phyloP scores from a whole-genome alignment of 228 moss, liverwort and hornwort genomes.

The Sphagnum fallax region DNA sequence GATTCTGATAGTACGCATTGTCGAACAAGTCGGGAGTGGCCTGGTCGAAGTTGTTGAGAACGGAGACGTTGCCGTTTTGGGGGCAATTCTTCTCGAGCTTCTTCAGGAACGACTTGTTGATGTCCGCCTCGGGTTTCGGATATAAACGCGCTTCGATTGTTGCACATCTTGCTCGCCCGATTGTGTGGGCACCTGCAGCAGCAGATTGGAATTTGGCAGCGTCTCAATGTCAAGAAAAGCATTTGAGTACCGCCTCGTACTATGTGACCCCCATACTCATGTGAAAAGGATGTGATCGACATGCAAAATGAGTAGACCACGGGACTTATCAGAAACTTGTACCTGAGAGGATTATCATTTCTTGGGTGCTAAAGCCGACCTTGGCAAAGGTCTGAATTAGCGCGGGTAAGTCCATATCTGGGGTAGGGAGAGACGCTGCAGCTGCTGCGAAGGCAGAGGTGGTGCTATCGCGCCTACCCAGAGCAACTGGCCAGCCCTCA shows the following conservation, averaged over 20 bases:
- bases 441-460: conserved; percentile 6
- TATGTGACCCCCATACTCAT: neutral
- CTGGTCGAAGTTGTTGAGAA: conserved; percentile 25
- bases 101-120: conserved; percentile 12
- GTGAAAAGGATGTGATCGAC: neutral
- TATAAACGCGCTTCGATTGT: conserved; percentile 31
- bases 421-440: conserved; percentile 25
- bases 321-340: neutral
- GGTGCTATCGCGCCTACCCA: conserved; percentile 51
- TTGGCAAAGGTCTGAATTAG: conserved; percentile 20
- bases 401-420: conserved; percentile 12
- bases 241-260: neutral
- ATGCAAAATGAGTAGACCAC: neutral
- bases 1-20: neutral
- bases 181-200: conserved; percentile 58
- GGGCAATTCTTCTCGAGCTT: conserved; percentile 8
- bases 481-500: conserved; percentile 47
- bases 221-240: neutral
- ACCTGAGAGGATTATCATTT: conserved; percentile 60
- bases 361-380: conserved; percentile 35
- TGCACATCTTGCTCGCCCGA: conserved; percentile 34
- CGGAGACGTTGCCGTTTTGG: conserved; percentile 7
- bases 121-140: conserved; percentile 15
- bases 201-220: neutral
- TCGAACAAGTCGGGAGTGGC: conserved; percentile 23